These are phyloP conservation scores for Schoenoplectus triqueter DNA, from an alignment of 202 grass and related monocot genomes.

Conservation along the genomic window DNA sequence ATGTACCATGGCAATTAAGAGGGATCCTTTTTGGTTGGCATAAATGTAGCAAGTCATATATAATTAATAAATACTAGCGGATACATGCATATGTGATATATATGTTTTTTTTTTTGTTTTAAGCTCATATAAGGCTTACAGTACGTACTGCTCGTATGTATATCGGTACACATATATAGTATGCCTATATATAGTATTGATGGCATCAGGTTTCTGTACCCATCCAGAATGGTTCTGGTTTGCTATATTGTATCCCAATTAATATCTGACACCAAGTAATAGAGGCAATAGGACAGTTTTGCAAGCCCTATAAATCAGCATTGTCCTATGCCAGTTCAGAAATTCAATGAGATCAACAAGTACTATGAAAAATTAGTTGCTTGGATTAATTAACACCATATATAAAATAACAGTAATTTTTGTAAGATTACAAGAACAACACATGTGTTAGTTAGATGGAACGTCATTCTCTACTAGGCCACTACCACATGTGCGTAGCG, in stretches of 20 bases:
- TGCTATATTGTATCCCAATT: neutral
- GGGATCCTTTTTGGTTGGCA: slow-evolving; percentile 17
- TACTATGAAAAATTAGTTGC: neutral
- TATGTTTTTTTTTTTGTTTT: too few species aligned
- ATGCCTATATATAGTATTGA: slow-evolving; percentile 20
- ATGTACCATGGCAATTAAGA: neutral
- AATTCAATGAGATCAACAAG: slow-evolving; percentile 1
- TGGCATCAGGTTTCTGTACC: neutral
- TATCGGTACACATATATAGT: slow-evolving; percentile 21
- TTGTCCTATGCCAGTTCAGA: neutral
- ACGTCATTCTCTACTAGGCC: slow-evolving; percentile 31
- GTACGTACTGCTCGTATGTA: neutral
- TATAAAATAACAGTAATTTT: slow-evolving; percentile 17
- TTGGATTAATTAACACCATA: neutral
- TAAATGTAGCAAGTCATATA: slow-evolving; percentile 10
- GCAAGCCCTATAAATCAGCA: neutral
- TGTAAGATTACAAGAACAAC: slow-evolving; percentile 26
- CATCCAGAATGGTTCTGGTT: neutral
- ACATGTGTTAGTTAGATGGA: slow-evolving; percentile 41
- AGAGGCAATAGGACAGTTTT: neutral
- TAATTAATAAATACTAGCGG: neutral
- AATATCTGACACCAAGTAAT: too few species aligned
- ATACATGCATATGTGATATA: neutral
- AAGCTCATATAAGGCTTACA: too few species aligned
- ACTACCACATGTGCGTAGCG: slow-evolving; percentile 33